Evolutionary conservation across 2,329 filamentous ascomycete species (phyloP).

Genomic region (Diaporthe longicolla): DNA sequence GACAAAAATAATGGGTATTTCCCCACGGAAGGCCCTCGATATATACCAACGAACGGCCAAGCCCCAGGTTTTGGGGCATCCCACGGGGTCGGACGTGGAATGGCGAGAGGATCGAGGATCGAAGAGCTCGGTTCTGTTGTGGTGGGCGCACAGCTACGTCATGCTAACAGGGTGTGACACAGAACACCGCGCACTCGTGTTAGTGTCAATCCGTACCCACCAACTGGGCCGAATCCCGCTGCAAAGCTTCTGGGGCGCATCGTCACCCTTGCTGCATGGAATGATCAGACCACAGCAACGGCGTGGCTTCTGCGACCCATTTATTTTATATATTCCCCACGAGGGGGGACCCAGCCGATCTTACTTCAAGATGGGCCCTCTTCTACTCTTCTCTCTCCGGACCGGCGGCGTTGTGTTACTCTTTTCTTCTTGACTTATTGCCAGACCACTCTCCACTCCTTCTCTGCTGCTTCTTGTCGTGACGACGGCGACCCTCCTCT

Average conservation of each 20-base stretch:
- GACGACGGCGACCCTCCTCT: background rate
- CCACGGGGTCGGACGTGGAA: slow-evolving; percentile 12
- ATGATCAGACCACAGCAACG: slow-evolving; percentile 29
- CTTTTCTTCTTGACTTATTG: slow-evolving; percentile 1
- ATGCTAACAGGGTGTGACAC: background rate
- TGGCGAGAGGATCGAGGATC: slow-evolving; percentile 26
- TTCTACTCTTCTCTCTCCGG: slow-evolving; percentile 21
- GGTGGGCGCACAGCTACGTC: background rate
- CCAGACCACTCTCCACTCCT: slow-evolving; percentile 26
- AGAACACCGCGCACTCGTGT: background rate
- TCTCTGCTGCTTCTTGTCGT: slow-evolving; percentile 8
- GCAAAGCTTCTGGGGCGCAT: slow-evolving; percentile 22
- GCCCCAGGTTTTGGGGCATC: slow-evolving; percentile 12
- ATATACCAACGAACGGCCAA: background rate
- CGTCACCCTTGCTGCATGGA: slow-evolving; percentile 36
- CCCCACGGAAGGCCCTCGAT: slow-evolving; percentile 7
- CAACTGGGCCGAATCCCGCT: slow-evolving; percentile 17
- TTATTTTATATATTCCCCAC: slow-evolving; percentile 32
- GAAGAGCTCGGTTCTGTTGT: slow-evolving; percentile 5
- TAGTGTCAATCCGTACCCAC: slow-evolving; percentile 22
- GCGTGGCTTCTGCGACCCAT: slow-evolving; percentile 24
- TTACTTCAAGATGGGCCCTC: slow-evolving; percentile 13
- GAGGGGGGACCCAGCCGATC: slow-evolving; percentile 10
- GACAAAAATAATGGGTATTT: slow-evolving; percentile 3
- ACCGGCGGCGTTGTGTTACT: slow-evolving; percentile 26